Evolutionary conservation across 2,329 filamentous ascomycete genomes (phyloP).

Genomic region (Arthroderma uncinatum): DNA sequence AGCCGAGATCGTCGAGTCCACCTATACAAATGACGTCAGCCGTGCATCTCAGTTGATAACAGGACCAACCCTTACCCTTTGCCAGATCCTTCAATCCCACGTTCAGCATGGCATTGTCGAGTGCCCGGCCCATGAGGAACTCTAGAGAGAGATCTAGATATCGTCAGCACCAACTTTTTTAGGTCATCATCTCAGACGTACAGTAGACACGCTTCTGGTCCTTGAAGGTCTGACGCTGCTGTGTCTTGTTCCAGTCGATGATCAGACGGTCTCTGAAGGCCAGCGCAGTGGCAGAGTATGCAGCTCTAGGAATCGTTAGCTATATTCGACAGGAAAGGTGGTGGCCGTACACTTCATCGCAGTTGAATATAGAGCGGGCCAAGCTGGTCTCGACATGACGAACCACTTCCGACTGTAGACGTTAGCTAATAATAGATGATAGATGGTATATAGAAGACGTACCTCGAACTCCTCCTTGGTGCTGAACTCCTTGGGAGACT

Average conservation of each 20-base stretch:
- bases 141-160: conserved; percentile 72
- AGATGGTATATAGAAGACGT: conserved; percentile 9
- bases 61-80: conserved; percentile 47
- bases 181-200: conserved; percentile 26
- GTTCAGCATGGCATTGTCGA: conserved; percentile 99
- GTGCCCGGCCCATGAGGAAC: conserved; percentile 89
- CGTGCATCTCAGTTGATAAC: neutral
- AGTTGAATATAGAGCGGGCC: conserved; percentile 94
- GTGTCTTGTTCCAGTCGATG: conserved; percentile 94
- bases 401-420: conserved; percentile 62
- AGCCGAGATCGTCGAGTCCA: conserved; percentile 78
- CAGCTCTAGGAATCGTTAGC: conserved; percentile 47
- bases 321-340: neutral
- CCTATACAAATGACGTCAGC: conserved; percentile 36
- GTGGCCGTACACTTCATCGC: conserved; percentile 59
- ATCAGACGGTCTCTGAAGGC: conserved; percentile 89
- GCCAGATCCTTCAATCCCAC: conserved; percentile 77
- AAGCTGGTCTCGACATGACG: conserved; percentile 93
- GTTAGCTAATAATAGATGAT: neutral
- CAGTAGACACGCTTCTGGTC: conserved; percentile 93
- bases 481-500: conserved; percentile 59
- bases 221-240: conserved; percentile 83
- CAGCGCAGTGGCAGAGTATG: conserved; percentile 80
- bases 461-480: conserved; percentile 69
- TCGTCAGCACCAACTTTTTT: conserved; percentile 6